Evolutionary conservation across 1,284 basidiomycete genomes (phyloP), one percentile per base, ranked within the genome.

Genomic region (Boletellus sp.): DNA sequence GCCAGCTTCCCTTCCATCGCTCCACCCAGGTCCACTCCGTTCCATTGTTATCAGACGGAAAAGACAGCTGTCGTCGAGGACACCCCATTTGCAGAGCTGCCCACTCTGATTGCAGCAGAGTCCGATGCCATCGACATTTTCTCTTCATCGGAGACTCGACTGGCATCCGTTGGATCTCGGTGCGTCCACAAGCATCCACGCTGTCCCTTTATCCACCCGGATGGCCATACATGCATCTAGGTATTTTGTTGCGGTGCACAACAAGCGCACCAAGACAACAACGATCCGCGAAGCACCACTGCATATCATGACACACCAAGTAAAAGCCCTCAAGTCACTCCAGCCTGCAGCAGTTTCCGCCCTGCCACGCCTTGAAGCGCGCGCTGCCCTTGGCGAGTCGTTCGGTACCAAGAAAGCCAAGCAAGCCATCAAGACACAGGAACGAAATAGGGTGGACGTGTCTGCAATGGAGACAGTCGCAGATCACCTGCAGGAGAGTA

Each of bases 371-470:
- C 69, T 77, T 37, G 75, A 79, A 41, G 83, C 84, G 27, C 78
- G 87, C 22, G 89, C 82, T 49, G 74, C 79, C n/a, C 79, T 97
- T 1, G 94, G 94, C 25, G 85, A 91, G 62, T 81, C 87, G 1
- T 97, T 97, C 55, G 94, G 94, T 19, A 95, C 92, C 11, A 90
- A 91, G 69, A 96, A 95, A 64, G 90, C 91, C 30, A 87, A 91
- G 68, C 81, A 82, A 13, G 84, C 82, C 23, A 92, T 96, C 57
- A 80, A 80, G 47, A 86, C 90, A 2, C 79, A 80, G 49, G 91
- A 92, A 67, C 78, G 94, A 51, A 94, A 94, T 70, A 83, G 83
- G 62, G 83, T 97, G 29, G 91, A 95, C 68, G 80, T 89, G 13
- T 73, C 75, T 43, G 90, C 91, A 2, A 92, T 95, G 87, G 77